Base-by-base conservation (phyloP, 2,329 filamentous ascomycete species). In the Elsinoe fawcettii region DNA sequence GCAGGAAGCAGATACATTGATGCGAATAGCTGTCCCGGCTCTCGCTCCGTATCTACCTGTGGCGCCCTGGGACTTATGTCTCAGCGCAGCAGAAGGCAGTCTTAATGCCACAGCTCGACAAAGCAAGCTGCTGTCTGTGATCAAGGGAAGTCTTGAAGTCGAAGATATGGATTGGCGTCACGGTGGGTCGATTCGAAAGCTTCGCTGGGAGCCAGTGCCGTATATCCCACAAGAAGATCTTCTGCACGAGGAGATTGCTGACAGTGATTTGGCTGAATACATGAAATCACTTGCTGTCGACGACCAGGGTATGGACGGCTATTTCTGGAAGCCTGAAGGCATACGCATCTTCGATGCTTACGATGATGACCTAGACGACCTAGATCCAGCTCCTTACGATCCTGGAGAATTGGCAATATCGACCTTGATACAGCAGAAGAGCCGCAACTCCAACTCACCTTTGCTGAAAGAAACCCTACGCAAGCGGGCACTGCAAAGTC, bases 241-340 rank as follows among this genome's bases (percentile, higher is more conserved):
- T 2, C 7, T 56, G 23, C 56, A 75, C 12, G 72, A 74, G 9
- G 69, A 77, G 3, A 69, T 73, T 36, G 71, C 72, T 16, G 71
- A 76, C 59, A 69, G 71, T 3, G 67, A 69, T 0, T 56, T 74
- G 4, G 65, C 62, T 23, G 63, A 71, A 30, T 66, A 72, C 30
- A 63, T 79, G 6, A 60, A 60, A 7, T 67, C 69, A 18, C 36
- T 75, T 0, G 63, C 60, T 2, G 53, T 67, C 3, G 62, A 66
- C 0, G 67, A 69, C 5, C 64, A 71, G 3, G 71, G 74, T 27
- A 74, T 75, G 30, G 68, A 70, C 4, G 64, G 64, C 3, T 63
- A 77, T 22, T 69, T 74, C 2, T 80, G 76, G 74, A 80, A 80
- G 62, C 70, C 68, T 1, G 69, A 74, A 2, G 75, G 75, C 0